phyloP scores from a whole-genome alignment of 805 yeast species.

The Yamadazyma akitaensis region DNA sequence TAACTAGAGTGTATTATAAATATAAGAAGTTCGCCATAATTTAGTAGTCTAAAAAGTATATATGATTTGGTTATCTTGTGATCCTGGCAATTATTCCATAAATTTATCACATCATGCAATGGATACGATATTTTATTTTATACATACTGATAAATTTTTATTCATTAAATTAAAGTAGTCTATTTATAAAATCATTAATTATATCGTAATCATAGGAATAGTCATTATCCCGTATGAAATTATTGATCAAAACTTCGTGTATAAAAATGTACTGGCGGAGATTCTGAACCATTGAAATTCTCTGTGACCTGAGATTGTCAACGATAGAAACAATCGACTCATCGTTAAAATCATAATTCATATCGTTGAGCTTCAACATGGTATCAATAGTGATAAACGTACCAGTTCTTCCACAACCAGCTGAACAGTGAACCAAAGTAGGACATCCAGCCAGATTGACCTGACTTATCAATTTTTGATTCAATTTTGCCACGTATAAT shows the following conservation, averaged over 20 bases:
- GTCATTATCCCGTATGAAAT: conserved; percentile 8
- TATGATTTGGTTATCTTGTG: no score
- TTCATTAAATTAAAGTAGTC: not conserved
- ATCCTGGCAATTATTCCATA: no score
- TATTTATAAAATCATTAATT: conserved; percentile 6
- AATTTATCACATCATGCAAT: no score
- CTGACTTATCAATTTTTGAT: conserved; percentile 15
- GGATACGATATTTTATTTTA: no score
- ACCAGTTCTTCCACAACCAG: conserved; percentile 97
- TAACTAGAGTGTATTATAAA: no score
- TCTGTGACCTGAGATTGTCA: conserved; percentile 46
- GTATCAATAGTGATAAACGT: conserved; percentile 48
- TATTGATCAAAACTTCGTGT: conserved; percentile 38
- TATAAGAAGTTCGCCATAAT: no score
- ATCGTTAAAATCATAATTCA: conserved; percentile 10
- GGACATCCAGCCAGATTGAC: conserved; percentile 35
- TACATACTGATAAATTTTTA: no score
- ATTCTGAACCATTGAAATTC: conserved; percentile 60
- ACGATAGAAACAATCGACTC: conserved; percentile 49
- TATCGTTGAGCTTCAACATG: conserved; percentile 18
- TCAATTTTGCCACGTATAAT: conserved; percentile 41
- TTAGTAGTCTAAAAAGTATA: no score
- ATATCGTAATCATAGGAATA: not conserved
- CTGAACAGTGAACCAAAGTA: conserved; percentile 84
- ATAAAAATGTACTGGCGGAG: conserved; percentile 51